Conservation (phyloP, 2,329 filamentous ascomycete genomes). For the Cryphonectria nitschkei region DNA sequence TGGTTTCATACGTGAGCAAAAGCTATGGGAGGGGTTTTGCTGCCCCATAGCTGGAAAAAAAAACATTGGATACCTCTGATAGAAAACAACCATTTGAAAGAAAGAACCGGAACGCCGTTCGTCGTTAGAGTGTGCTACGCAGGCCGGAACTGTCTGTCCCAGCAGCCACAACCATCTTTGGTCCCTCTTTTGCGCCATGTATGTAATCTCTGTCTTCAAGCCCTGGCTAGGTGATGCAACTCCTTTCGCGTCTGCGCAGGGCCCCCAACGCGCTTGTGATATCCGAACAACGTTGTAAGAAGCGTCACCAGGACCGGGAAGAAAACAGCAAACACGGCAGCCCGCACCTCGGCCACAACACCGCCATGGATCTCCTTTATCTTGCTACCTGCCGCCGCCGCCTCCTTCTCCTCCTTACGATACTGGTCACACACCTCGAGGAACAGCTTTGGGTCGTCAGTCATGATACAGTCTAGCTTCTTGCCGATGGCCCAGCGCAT, state of each 20-base stretch:
- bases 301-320: slow-evolving; percentile 12
- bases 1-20: neutral
- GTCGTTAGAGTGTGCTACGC: neutral
- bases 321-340: slow-evolving; percentile 11
- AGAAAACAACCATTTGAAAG: neutral
- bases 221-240: neutral
- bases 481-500: slow-evolving; percentile 81
- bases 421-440: slow-evolving; percentile 58
- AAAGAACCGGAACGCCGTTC: neutral
- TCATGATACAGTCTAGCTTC: slow-evolving; percentile 78
- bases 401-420: neutral
- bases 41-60: neutral
- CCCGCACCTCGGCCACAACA: slow-evolving; percentile 1
- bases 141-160: neutral
- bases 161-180: neutral
- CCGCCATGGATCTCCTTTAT: slow-evolving; percentile 19
- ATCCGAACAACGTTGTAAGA: neutral
- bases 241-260: slow-evolving; percentile 22
- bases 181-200: too few relatives aligned
- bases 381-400: neutral
- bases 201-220: neutral
- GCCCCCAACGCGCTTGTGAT: slow-evolving; percentile 19
- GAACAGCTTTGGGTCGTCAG: slow-evolving; percentile 76
- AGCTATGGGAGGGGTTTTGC: neutral
- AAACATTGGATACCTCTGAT: neutral